A percentile compares a stretch with the other conserved stretches of the same genome.
These are phyloP conservation scores for Boletus rufocinnamomeus DNA, from an alignment of 768 basidiomycete genomes.

Conservation along the genomic window DNA sequence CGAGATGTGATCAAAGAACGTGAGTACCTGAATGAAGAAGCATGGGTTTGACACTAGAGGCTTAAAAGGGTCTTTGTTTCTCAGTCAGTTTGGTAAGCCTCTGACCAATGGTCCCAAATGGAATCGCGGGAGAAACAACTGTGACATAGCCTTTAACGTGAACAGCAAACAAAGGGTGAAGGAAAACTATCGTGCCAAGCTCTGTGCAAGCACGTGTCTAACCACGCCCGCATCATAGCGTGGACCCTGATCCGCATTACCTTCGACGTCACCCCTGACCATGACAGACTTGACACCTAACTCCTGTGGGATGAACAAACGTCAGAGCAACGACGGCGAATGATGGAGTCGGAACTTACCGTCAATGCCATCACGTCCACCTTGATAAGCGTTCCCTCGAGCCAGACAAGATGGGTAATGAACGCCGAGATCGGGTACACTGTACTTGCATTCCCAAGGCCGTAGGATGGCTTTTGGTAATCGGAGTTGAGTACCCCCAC, in stretches of 20 bases:
- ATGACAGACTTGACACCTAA: conserved; percentile 63
- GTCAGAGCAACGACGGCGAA: neutral
- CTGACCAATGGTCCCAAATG: neutral
- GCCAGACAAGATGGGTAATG: conserved; percentile 81
- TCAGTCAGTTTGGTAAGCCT: neutral
- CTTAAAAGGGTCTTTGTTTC: neutral
- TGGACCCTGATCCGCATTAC: conserved; percentile 28
- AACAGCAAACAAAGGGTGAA: neutral
- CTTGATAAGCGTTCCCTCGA: conserved; percentile 59
- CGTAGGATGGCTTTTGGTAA: conserved; percentile 51
- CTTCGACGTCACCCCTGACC: conserved; percentile 37
- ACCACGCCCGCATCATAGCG: conserved; percentile 51
- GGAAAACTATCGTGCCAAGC: conserved; percentile 20
- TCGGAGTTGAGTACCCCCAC: conserved; percentile 65
- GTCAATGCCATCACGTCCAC: conserved; percentile 64
- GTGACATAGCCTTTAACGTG: neutral
- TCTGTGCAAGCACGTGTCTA: conserved; percentile 42
- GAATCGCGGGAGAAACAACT: conserved; percentile 11
- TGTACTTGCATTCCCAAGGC: conserved; percentile 59
- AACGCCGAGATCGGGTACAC: conserved; percentile 78
- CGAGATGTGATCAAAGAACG: neutral
- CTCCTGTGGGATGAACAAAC: conserved; percentile 36
- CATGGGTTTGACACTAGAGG: neutral
- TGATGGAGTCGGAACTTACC: conserved; percentile 43
- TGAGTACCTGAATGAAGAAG: conserved; percentile 1